phyloP scores from a whole-genome alignment of 306 rosid species.

The Notholithocarpus densiflorus region DNA sequence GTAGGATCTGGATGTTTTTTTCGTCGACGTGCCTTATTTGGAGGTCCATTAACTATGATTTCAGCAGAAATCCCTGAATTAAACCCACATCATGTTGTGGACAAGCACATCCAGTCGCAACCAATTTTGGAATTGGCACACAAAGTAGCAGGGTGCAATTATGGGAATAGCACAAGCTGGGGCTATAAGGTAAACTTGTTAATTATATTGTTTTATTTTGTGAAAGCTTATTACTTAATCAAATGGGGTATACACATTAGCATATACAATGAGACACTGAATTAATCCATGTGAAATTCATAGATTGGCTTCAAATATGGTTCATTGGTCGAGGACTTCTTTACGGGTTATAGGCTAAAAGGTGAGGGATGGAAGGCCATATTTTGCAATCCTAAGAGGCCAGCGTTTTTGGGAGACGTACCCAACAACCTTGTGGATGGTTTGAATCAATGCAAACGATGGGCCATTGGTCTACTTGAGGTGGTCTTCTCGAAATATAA shows the following conservation, averaged over 20 bases:
- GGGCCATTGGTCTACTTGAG: conserved; percentile 32
- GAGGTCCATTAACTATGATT: conserved; percentile 25
- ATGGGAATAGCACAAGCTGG: conserved; percentile 34
- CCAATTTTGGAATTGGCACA: conserved; percentile 24
- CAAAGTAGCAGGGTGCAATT: conserved; percentile 33
- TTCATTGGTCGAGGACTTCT: conserved; percentile 35
- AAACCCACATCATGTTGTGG: conserved; percentile 18
- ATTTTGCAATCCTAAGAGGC: conserved; percentile 39
- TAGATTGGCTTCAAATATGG: conserved; percentile 45
- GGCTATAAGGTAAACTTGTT: conserved; percentile 34
- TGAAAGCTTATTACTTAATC: no score
- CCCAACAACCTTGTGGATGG: conserved; percentile 33
- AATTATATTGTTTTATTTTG: no score
- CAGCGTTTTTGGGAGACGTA: conserved; percentile 34
- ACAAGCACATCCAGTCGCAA: conserved; percentile 17
- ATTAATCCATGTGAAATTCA: no score
- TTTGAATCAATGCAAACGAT: conserved; percentile 32
- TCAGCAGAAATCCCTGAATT: conserved; percentile 18
- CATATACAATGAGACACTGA: no score
- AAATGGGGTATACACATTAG: no score
- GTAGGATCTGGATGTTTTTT: conserved; percentile 43
- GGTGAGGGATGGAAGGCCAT: conserved; percentile 37
- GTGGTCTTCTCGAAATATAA: conserved; percentile 27
- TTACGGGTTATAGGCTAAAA: conserved; percentile 19
- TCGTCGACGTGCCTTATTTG: conserved; percentile 32